Evolutionary conservation across 768 basidiomycete genomes (phyloP), one percentile per base, ranked within the genome.

Genomic region (Suillus paluster): DNA sequence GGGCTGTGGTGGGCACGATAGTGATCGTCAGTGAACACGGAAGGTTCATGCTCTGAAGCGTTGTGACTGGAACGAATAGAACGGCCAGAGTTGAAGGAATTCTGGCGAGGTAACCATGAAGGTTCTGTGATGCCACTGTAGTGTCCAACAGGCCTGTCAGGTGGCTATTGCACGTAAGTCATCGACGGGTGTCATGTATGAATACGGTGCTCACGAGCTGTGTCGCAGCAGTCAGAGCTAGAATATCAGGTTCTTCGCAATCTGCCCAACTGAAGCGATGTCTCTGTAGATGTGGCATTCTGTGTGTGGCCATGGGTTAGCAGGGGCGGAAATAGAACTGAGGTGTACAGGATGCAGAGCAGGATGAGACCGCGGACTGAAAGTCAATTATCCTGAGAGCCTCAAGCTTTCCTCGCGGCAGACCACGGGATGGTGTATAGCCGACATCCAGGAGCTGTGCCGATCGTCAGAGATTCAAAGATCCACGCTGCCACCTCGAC

Each of bases 161-260:
- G 21, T 4, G 54, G 54, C 54, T 55, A 34, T 55, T 39, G 54
- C 38, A 17, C 54, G 39, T 55, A 55, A 39, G 39, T 39, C 25
- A 55, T 55, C 25, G 36, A 39, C 23, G 54, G 38, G 54, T 39
- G 19, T 39, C 38, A 39, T 12, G 17, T 19, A 23, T 55, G 38
- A 34, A 36, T 55, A 55, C 36, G 23, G 38, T 41, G 36, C 54
- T 55, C 54, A 55, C 54, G 54, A 55, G 54, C 6, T 55, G 54
- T 27, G 54, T 55, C 54, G 54, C 54, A 55, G 54, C 54, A 39
- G 54, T 39, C 54, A 55, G 54, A 39, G 54, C 54, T 25, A 55
- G 54, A 25, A 55, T 11, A 25, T 55, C 54, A 55, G 54, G 54
- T 25, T 55, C 34, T 55, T 55, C 33, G 19, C 54, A 55, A 21